These are phyloP conservation scores for Thermochaetoides thermophila DNA, from an alignment of 495 filamentous ascomycete species.

Conservation along the genomic window DNA sequence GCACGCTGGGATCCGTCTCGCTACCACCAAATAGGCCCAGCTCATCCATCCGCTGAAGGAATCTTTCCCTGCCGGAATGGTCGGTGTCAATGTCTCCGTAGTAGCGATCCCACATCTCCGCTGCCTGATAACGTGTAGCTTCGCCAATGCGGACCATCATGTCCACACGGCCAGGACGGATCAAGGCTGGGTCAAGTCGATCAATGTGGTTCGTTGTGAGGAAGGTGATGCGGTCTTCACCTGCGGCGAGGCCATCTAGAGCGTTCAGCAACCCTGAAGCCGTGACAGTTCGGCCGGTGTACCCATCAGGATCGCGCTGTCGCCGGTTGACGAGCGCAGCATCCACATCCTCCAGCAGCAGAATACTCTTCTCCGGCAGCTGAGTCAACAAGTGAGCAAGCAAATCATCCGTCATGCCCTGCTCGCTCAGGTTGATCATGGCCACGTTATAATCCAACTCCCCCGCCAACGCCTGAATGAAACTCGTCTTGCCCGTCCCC, in stretches of 20 bases:
- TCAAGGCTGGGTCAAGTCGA: conserved; percentile 72
- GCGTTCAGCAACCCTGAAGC: conserved; percentile 92
- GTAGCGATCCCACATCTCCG: conserved; percentile 84
- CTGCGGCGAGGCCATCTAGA: conserved; percentile 86
- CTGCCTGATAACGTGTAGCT: conserved; percentile 71
- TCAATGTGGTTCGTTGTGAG: conserved; percentile 92
- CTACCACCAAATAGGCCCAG: conserved; percentile 32
- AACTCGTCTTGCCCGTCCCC: conserved; percentile 88
- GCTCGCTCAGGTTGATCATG: conserved; percentile 83
- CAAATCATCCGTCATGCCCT: conserved; percentile 84
- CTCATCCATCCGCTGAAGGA: conserved; percentile 33
- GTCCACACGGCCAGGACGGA: conserved; percentile 84
- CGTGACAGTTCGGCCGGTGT: conserved; percentile 78
- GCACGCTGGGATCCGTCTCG: conserved; percentile 22
- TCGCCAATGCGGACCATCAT: conserved; percentile 84
- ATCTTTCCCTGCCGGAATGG: conserved; percentile 38
- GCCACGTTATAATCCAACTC: conserved; percentile 88
- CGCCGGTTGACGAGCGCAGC: conserved; percentile 77
- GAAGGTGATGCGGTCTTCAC: conserved; percentile 85
- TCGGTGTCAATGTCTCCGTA: conserved; percentile 67
- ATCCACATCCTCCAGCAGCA: conserved; percentile 88
- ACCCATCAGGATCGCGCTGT: conserved; percentile 69
- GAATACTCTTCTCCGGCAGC: conserved; percentile 69
- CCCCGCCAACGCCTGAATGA: conserved; percentile 88
- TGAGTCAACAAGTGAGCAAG: conserved; percentile 79